phyloP scores from a whole-genome alignment of 495 filamentous ascomycete species.

The Aspergillus heteromorphus region DNA sequence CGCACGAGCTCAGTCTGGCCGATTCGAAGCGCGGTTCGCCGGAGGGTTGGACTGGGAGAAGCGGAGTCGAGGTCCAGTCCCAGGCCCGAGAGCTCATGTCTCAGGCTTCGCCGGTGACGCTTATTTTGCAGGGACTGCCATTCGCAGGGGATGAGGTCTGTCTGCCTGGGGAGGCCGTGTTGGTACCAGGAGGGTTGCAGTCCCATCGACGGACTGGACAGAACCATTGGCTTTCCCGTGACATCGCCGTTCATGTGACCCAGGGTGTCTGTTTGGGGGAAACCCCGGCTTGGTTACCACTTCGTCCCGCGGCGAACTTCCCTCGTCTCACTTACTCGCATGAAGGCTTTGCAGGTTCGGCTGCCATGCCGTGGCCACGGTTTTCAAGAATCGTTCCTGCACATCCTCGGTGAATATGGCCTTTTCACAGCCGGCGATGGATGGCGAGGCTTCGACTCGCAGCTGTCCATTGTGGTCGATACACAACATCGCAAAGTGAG shows the following conservation, averaged over 20 bases:
- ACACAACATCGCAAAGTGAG: constrained; percentile 39
- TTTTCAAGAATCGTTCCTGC: constrained; percentile 32
- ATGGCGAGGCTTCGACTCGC: constrained; percentile 28
- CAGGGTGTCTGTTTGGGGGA: constrained; percentile 1
- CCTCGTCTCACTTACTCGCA: constrained; percentile 17
- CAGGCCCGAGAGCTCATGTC: constrained; percentile 6
- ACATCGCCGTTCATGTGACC: constrained; percentile 11
- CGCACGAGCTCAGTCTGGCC: constrained; percentile 53
- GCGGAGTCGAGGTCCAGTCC: constrained; percentile 14
- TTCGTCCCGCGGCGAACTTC: not conserved
- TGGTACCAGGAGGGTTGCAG: constrained; percentile 22
- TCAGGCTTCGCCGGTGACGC: constrained; percentile 25
- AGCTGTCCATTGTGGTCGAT: constrained; percentile 35
- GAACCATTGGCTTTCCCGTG: constrained; percentile 5
- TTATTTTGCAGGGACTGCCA: constrained; percentile 30
- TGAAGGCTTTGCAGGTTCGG: constrained; percentile 12
- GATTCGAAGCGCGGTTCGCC: constrained; percentile 45
- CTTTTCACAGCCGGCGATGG: constrained; percentile 31
- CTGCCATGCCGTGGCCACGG: constrained; percentile 19
- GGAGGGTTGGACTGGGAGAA: constrained; percentile 22
- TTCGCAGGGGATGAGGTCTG: constrained; percentile 35
- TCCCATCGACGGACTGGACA: not conserved
- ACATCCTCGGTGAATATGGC: constrained; percentile 38
- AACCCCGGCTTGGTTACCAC: not conserved
- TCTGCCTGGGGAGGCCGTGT: constrained; percentile 11